These are phyloP conservation scores for Penicillium malachiteum DNA, from an alignment of 495 filamentous ascomycete species.

Conservation along the genomic window DNA sequence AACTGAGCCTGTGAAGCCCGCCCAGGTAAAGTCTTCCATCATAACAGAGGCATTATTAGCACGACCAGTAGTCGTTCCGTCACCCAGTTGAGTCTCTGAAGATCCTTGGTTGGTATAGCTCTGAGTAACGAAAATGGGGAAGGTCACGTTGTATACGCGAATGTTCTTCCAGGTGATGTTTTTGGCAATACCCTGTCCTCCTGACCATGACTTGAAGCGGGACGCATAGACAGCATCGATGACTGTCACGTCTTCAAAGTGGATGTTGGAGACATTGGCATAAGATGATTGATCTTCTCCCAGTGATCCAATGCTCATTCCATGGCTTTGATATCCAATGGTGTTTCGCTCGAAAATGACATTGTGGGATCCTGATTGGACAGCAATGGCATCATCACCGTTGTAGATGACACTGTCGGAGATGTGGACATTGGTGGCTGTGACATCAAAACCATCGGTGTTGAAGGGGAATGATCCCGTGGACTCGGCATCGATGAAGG, in stretches of 20 bases:
- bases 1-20: slow-evolving; percentile 40
- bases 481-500: slow-evolving; percentile 42
- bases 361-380: slow-evolving; percentile 35
- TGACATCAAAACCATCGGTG: slow-evolving; percentile 44
- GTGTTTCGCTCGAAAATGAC: slow-evolving; percentile 34
- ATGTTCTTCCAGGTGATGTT: slow-evolving; percentile 46
- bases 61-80: slow-evolving; percentile 16
- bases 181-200: slow-evolving; percentile 39
- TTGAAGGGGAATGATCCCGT: slow-evolving; percentile 45
- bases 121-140: slow-evolving; percentile 46
- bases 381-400: slow-evolving; percentile 44
- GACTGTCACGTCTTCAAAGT: slow-evolving; percentile 40
- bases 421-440: slow-evolving; percentile 35
- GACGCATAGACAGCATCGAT: slow-evolving; percentile 39
- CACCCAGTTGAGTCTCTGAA: slow-evolving; percentile 19
- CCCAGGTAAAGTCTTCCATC: slow-evolving; percentile 42
- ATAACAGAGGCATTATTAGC: slow-evolving; percentile 30
- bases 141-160: slow-evolving; percentile 43
- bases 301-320: slow-evolving; percentile 44
- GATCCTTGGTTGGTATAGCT: slow-evolving; percentile 38
- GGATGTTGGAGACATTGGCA: slow-evolving; percentile 39
- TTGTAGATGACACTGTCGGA: slow-evolving; percentile 41
- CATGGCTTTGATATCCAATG: slow-evolving; percentile 43
- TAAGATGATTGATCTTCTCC: slow-evolving; percentile 29
- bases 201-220: slow-evolving; percentile 44